phyloP scores from a whole-genome alignment of 2,329 filamentous ascomycete genomes.

The Penicillium digitatum region DNA sequence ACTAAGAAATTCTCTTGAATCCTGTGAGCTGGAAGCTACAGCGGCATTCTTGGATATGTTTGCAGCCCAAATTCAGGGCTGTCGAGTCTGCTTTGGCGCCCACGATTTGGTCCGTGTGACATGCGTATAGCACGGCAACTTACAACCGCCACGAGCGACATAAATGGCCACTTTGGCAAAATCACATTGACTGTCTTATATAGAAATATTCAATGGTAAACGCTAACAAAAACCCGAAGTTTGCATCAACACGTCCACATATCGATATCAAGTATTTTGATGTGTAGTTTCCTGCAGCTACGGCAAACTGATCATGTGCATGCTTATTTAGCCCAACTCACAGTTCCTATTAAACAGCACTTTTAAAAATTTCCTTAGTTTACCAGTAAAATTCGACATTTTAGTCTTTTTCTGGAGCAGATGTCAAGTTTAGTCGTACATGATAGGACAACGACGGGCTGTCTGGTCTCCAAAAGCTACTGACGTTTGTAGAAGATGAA shows the following conservation, averaged over 20 bases:
- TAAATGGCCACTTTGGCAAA: not conserved
- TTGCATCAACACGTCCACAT: too few relatives aligned
- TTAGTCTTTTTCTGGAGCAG: not conserved
- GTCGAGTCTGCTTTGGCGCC: not conserved
- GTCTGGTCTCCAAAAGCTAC: not conserved
- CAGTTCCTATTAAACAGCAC: not conserved
- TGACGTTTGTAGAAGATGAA: not conserved
- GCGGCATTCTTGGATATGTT: not conserved
- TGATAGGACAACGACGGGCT: not conserved
- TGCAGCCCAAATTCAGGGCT: not conserved
- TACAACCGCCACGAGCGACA: not conserved
- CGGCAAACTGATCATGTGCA: not conserved
- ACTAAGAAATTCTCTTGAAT: not conserved
- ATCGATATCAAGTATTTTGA: too few relatives aligned
- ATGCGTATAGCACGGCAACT: not conserved
- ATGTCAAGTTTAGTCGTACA: too few relatives aligned
- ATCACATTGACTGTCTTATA: not conserved
- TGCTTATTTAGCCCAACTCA: not conserved
- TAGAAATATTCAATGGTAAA: not conserved
- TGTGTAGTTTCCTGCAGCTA: not conserved
- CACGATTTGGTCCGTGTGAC: not conserved
- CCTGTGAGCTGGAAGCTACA: not conserved
- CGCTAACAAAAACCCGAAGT: not conserved
- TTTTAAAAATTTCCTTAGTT: too few relatives aligned
- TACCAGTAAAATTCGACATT: too few relatives aligned